Percentiles rank a stretch among this genome's conserved stretches.
Conservation (phyloP, 163 green algal species). For the Scenedesmus sp. region DNA sequence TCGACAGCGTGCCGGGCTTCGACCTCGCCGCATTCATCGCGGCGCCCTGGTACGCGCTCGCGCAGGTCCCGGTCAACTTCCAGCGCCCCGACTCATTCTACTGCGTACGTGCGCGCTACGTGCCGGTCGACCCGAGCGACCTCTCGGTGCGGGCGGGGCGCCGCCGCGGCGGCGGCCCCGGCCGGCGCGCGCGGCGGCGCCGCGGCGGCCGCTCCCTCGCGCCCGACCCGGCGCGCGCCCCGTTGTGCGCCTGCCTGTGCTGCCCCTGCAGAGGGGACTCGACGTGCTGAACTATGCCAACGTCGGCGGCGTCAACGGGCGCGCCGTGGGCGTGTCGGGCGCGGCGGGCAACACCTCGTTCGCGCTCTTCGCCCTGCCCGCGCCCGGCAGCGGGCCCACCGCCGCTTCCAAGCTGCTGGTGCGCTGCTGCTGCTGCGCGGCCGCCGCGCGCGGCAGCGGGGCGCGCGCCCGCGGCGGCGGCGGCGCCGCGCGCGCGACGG, state of each 20-base stretch:
- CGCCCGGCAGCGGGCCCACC: not conserved
- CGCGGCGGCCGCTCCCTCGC: too few relatives aligned
- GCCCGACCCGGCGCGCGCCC: too few relatives aligned
- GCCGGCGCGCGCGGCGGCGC: too few relatives aligned
- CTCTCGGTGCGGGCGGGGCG: not conserved
- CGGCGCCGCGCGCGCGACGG: too few relatives aligned
- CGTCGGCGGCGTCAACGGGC: not conserved
- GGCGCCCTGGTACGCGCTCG: conserved; percentile 8
- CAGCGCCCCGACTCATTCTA: conserved; percentile 31
- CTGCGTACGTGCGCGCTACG: conserved; percentile 12
- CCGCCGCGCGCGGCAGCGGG: too few relatives aligned
- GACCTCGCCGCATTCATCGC: conserved; percentile 29
- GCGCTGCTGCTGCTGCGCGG: conserved; percentile 7
- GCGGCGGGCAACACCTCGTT: conserved; percentile 17
- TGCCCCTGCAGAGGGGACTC: conserved; percentile 21
- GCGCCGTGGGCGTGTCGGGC: conserved; percentile 26
- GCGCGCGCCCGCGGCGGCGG: conserved; percentile 21
- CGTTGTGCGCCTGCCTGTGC: not conserved
- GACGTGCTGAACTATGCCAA: conserved; percentile 34
- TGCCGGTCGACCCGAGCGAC: conserved; percentile 25
- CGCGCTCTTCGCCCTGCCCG: conserved; percentile 24
- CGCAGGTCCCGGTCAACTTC: conserved; percentile 27
- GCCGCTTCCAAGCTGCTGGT: conserved; percentile 41
- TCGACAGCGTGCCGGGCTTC: conserved; percentile 25
- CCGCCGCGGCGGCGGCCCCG: not conserved